Conservation (phyloP, 192 early-diverging fungal genomes). For the Rhizophagus sp. region DNA sequence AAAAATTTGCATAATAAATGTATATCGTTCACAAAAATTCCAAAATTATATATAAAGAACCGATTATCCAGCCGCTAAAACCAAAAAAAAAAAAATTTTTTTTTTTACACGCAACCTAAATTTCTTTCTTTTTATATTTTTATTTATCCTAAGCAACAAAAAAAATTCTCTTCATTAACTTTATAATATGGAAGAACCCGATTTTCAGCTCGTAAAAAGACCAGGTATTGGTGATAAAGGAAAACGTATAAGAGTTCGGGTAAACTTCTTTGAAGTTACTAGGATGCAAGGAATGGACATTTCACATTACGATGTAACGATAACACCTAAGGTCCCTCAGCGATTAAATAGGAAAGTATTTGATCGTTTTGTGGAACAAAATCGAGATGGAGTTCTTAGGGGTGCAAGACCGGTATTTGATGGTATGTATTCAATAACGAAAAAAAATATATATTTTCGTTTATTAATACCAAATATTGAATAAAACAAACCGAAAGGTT, state of each 20-base stretch:
- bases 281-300: conserved; percentile 63
- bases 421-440: conserved; percentile 15
- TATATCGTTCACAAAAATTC: too few species aligned
- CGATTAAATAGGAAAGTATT: conserved; percentile 70
- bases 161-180: too few species aligned
- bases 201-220: conserved; percentile 39
- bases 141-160: too few species aligned
- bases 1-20: too few species aligned
- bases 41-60: too few species aligned
- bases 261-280: conserved; percentile 81
- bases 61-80: too few species aligned
- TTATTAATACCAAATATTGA: too few species aligned
- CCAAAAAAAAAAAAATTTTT: too few species aligned
- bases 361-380: conserved; percentile 59
- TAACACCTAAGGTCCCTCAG: conserved; percentile 74
- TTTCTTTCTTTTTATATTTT: too few species aligned
- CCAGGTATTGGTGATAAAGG: conserved; percentile 54
- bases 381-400: conserved; percentile 50
- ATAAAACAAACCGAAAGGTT: neutral
- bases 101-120: too few species aligned
- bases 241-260: conserved; percentile 40
- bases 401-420: conserved; percentile 77
- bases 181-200: neutral
- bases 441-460: too few species aligned
- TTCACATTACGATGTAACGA: conserved; percentile 82